A percentile compares a stretch with the other conserved stretches of the same genome.
Evolutionary conservation across 306 rosid genomes (phyloP).

Genomic region (Rosa persica): DNA sequence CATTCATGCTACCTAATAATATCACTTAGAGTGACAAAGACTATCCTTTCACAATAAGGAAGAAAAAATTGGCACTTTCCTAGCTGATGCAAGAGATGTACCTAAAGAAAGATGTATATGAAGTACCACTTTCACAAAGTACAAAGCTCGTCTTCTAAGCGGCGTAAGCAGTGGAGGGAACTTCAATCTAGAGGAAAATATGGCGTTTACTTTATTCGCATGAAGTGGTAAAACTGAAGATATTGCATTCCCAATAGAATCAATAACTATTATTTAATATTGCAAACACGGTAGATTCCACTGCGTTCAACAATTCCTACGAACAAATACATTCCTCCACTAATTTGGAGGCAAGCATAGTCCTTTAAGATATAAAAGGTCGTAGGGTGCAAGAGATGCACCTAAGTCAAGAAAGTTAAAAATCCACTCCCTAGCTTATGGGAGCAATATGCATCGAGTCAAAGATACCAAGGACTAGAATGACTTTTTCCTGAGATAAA

Average conservation of each 20-base stretch:
- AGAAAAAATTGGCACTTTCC: neutral
- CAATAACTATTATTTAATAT: neutral
- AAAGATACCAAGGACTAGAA: slow-evolving; percentile 11
- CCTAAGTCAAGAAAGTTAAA: neutral
- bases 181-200: neutral
- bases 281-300: neutral
- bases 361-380: neutral
- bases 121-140: neutral
- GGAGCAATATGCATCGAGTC: neutral
- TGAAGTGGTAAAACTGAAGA: neutral
- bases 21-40: neutral
- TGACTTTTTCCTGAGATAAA: neutral
- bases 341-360: neutral
- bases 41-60: neutral
- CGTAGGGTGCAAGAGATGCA: neutral
- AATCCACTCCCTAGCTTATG: neutral
- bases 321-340: neutral
- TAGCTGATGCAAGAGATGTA: neutral
- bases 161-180: neutral
- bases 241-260: neutral
- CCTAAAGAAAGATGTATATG: neutral
- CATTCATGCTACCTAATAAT: neutral
- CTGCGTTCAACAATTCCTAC: neutral
- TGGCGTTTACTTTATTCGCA: neutral
- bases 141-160: neutral